Percentiles rank a stretch among this genome's conserved stretches.
These are phyloP conservation scores for Aegilops speltoides DNA, from an alignment of 176 grass and related monocot species.

Conservation along the genomic window DNA sequence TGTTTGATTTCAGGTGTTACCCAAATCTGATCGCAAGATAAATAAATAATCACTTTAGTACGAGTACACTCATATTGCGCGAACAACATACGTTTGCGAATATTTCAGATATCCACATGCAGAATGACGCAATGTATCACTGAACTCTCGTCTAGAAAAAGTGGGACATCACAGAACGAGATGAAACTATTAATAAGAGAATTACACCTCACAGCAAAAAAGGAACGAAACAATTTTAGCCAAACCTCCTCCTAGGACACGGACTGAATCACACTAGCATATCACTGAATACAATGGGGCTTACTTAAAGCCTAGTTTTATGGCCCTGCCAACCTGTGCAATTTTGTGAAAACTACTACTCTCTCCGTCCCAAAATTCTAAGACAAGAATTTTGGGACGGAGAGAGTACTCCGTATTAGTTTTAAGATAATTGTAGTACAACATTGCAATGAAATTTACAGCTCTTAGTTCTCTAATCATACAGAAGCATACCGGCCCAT, in stretches of 20 bases:
- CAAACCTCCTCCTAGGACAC: background rate
- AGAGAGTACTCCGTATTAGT: no score
- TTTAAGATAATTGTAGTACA: no score
- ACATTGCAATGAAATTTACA: background rate
- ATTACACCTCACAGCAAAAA: background rate
- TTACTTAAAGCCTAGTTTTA: background rate
- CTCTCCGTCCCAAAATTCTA: no score
- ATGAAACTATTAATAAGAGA: background rate
- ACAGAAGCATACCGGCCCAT: no score
- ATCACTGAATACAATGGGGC: background rate
- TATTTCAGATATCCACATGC: no score
- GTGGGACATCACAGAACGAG: background rate
- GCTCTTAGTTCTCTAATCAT: no score
- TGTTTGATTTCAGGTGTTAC: background rate
- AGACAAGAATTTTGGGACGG: no score
- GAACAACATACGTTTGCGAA: no score
- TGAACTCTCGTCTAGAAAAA: no score
- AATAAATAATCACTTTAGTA: no score
- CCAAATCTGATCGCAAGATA: background rate
- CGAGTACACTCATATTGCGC: no score
- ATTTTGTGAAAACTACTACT: background rate
- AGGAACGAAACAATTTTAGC: background rate
- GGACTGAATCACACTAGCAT: background rate
- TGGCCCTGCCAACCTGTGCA: background rate
- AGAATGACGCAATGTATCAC: no score